A percentile compares a stretch with the other conserved stretches of the same genome.
phyloP scores from a whole-genome alignment of 1,284 basidiomycete species.

The Sutorius eximius region DNA sequence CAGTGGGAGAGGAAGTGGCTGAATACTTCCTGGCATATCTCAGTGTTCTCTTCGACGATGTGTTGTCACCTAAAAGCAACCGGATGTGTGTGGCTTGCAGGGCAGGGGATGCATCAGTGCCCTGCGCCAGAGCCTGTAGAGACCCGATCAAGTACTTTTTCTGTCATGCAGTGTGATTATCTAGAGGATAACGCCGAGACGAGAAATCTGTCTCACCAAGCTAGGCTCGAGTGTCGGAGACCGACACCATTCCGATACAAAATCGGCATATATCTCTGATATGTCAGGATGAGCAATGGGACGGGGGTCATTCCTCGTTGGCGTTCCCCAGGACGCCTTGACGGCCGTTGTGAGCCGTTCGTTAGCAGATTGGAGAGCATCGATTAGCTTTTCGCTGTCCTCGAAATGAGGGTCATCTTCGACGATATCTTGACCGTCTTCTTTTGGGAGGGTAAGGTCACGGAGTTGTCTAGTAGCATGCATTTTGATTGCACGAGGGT shows the following conservation, averaged over 20 bases:
- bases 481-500: slow-evolving; percentile 54
- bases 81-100: slow-evolving; percentile 50
- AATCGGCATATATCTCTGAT: slow-evolving; percentile 52
- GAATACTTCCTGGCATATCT: slow-evolving; percentile 47
- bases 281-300: slow-evolving; percentile 35
- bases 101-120: slow-evolving; percentile 34
- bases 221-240: slow-evolving; percentile 46
- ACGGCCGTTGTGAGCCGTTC: slow-evolving; percentile 48
- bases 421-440: slow-evolving; percentile 3
- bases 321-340: slow-evolving; percentile 12
- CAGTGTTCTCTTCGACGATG: slow-evolving; percentile 40
- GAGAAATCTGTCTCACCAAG: slow-evolving; percentile 46
- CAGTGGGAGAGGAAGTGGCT: slow-evolving; percentile 33
- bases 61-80: slow-evolving; percentile 38
- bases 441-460: slow-evolving; percentile 17
- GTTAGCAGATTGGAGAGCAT: slow-evolving; percentile 57
- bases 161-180: slow-evolving; percentile 28
- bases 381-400: slow-evolving; percentile 50
- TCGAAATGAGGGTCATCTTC: slow-evolving; percentile 7
- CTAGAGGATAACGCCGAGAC: not conserved
- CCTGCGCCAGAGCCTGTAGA: slow-evolving; percentile 45
- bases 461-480: slow-evolving; percentile 47
- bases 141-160: slow-evolving; percentile 55
- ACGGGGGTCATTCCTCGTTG: slow-evolving; percentile 7
- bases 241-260: slow-evolving; percentile 57